Conservation (phyloP, 495 filamentous ascomycete species). For the Umbilicaria muhlenbergii region DNA sequence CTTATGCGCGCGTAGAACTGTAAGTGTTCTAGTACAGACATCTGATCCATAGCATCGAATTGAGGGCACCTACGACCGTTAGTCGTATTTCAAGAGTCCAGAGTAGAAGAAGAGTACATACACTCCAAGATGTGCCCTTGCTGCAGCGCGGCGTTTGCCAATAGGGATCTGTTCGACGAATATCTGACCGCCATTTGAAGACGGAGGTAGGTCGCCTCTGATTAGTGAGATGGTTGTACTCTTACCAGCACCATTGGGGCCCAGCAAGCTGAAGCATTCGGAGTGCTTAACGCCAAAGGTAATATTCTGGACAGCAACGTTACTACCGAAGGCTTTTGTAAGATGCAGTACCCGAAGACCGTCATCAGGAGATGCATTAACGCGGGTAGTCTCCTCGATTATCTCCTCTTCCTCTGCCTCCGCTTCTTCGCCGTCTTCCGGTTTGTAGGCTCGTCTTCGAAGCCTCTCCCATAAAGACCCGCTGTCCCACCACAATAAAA, state of each 20-base stretch:
- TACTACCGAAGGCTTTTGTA: constrained; percentile 54
- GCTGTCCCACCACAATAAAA: constrained; percentile 59
- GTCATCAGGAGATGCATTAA: constrained; percentile 31
- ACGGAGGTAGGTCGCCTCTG: constrained; percentile 64
- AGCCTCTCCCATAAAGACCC: constrained; percentile 37
- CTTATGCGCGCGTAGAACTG: constrained; percentile 40
- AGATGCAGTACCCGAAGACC: constrained; percentile 62
- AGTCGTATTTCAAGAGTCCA: background rate
- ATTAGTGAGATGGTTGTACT: constrained; percentile 72
- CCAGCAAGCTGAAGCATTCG: constrained; percentile 73
- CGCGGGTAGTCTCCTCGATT: constrained; percentile 27
- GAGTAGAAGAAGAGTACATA: background rate
- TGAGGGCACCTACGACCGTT: constrained; percentile 20
- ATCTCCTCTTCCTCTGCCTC: constrained; percentile 30
- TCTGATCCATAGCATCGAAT: constrained; percentile 41
- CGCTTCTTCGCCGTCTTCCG: constrained; percentile 28
- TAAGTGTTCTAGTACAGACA: constrained; percentile 40
- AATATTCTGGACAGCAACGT: constrained; percentile 63
- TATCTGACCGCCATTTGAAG: constrained; percentile 43
- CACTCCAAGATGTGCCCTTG: constrained; percentile 60
- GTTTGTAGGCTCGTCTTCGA: constrained; percentile 17
- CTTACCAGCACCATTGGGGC: constrained; percentile 82
- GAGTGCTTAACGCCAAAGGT: constrained; percentile 63
- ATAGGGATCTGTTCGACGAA: constrained; percentile 61
- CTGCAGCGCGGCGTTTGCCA: constrained; percentile 42